Evolutionary conservation across 495 filamentous ascomycete species (phyloP), one percentile per base, ranked within the genome.

Genomic region (Haplographium delicatum): DNA sequence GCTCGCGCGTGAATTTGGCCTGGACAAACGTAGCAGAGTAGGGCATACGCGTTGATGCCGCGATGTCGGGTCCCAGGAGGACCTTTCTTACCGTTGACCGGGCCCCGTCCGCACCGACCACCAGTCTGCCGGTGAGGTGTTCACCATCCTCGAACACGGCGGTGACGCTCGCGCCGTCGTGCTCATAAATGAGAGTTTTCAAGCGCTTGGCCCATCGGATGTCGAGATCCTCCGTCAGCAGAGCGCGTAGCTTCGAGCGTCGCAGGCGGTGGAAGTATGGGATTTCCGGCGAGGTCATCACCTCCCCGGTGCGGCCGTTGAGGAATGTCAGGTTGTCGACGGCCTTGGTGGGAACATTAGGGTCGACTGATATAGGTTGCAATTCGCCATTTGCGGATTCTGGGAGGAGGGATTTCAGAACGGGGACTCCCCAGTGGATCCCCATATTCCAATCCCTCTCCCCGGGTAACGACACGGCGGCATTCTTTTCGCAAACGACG

Each of bases 71-170:
- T 0, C 73, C 72, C 10, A 79, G 59, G 0, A 79, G 53, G 6
- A 67, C 37, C 27, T 61, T 53, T 4, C 75, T 63, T 0, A 71
- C 62, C 18, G 50, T 59, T 16, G 70, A 73, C 9, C 65, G 62
- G 11, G 74, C 64, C 15, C 74, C 74, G 48, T 80, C 76, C 0
- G 74, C 65, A 0, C 73, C 75, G 16, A 80, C 47, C 1, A 76
- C 51, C 1, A 68, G 59, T 25, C 66, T 50, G 1, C 60, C 68
- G 7, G 55, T 76, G 1, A 73, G 68, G 2, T 79, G 79, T 15
- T 75, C 74, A 43, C 81, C 78, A 62, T 87, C 86, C 33, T 80
- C 82, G 73, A 89, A 91, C 61, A 78, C 76, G 34, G 76, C 78
- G 28, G 74, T 79, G 27, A 87, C 69, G 57, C 80, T 76, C 48